Evolutionary conservation across 116 monocot species (phyloP).

Genomic region (Dioscorea cayenensis): DNA sequence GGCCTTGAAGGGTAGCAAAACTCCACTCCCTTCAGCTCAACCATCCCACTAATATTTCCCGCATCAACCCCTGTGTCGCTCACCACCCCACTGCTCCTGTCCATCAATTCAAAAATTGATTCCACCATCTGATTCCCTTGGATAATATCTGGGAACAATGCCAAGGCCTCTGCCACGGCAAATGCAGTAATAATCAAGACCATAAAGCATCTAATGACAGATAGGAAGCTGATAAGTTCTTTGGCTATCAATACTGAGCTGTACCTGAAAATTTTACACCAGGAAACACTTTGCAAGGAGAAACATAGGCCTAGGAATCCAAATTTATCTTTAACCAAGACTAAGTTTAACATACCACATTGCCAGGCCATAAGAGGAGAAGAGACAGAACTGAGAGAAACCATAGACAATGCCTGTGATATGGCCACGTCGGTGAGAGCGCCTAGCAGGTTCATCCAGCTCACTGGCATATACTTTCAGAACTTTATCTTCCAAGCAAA

Average conservation of each 20-base stretch:
- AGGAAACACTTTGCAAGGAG: background rate
- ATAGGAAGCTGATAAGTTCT: slow-evolving; percentile 68
- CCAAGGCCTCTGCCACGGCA: slow-evolving; percentile 79
- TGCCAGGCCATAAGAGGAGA: slow-evolving; percentile 37
- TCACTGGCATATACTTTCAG: slow-evolving; percentile 20
- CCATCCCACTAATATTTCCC: slow-evolving; percentile 42
- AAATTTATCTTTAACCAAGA: background rate
- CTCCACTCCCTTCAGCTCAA: slow-evolving; percentile 65
- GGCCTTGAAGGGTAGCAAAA: slow-evolving; percentile 23
- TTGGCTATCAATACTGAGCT: slow-evolving; percentile 76
- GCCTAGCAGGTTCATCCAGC: slow-evolving; percentile 25
- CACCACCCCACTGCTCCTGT: slow-evolving; percentile 57
- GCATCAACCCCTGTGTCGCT: slow-evolving; percentile 64
- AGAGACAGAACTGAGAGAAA: slow-evolving; percentile 36
- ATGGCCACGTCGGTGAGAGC: slow-evolving; percentile 39
- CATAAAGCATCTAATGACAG: slow-evolving; percentile 89
- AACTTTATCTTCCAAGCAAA: slow-evolving; percentile 42
- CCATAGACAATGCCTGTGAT: slow-evolving; percentile 34
- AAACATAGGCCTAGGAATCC: background rate
- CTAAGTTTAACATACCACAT: slow-evolving; percentile 26
- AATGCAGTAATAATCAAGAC: slow-evolving; percentile 87
- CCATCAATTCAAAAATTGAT: slow-evolving; percentile 80
- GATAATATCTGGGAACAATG: slow-evolving; percentile 70
- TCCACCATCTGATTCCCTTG: slow-evolving; percentile 87
- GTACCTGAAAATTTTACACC: slow-evolving; percentile 43